A percentile compares a stretch with the other conserved stretches of the same genome.
These are phyloP conservation scores for Orbilia brochopaga DNA, from an alignment of 2,329 filamentous ascomycete genomes.

Conservation along the genomic window DNA sequence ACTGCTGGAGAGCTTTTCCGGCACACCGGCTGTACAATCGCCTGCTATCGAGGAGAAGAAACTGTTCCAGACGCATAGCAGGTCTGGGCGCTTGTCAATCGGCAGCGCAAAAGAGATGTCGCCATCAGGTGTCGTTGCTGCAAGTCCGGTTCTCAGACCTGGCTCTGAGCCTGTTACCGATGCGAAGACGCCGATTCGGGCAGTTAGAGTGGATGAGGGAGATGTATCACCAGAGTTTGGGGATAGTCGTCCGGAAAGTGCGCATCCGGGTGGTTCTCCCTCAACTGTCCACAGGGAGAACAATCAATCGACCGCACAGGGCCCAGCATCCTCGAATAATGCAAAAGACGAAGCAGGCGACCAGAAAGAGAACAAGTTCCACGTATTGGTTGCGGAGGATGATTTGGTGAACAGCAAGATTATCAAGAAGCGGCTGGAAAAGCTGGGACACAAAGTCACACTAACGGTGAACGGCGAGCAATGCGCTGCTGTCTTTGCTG, in stretches of 20 bases:
- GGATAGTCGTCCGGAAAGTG: background rate
- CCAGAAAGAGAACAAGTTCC: slow-evolving; percentile 60
- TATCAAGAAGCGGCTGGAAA: slow-evolving; percentile 78
- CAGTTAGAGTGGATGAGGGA: slow-evolving; percentile 32
- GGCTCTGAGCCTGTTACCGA: slow-evolving; percentile 38
- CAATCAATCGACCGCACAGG: slow-evolving; percentile 15
- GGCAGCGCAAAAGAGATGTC: slow-evolving; percentile 21
- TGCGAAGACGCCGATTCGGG: slow-evolving; percentile 40
- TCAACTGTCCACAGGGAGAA: background rate
- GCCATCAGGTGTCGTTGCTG: slow-evolving; percentile 10
- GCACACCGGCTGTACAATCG: slow-evolving; percentile 62
- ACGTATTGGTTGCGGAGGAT: slow-evolving; percentile 81
- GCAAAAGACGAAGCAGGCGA: slow-evolving; percentile 11
- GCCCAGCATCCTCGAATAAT: slow-evolving; percentile 1
- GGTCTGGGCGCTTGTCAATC: slow-evolving; percentile 20
- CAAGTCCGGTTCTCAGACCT: slow-evolving; percentile 26
- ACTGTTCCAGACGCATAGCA: slow-evolving; percentile 9
- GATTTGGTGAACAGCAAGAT: slow-evolving; percentile 87
- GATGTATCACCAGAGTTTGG: slow-evolving; percentile 13
- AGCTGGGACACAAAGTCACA: slow-evolving; percentile 72
- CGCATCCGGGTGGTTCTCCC: background rate
- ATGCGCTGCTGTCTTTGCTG: slow-evolving; percentile 73
- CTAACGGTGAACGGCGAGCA: slow-evolving; percentile 84
- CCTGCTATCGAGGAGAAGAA: slow-evolving; percentile 55
- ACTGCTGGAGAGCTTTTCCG: slow-evolving; percentile 74